These are phyloP conservation scores for Aspergillus novofumigatus DNA, from an alignment of 2,329 filamentous ascomycete genomes.

Conservation along the genomic window DNA sequence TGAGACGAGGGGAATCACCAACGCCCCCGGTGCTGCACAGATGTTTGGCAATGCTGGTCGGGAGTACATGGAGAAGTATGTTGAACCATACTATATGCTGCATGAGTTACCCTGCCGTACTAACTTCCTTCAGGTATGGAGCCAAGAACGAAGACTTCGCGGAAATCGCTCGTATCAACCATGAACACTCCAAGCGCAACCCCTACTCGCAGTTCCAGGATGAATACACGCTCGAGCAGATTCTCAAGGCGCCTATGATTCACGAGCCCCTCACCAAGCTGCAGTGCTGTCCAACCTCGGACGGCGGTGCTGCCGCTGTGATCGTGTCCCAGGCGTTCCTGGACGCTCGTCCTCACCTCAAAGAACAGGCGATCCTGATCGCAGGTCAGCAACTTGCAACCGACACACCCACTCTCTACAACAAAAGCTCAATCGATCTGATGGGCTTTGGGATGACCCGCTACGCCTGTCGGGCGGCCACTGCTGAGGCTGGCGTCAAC, in stretches of 20 bases:
- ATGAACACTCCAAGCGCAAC: constrained; percentile 85
- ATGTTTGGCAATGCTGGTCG: constrained; percentile 91
- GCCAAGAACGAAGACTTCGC: constrained; percentile 83
- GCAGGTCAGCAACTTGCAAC: constrained; percentile 87
- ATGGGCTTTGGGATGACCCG: constrained; percentile 84
- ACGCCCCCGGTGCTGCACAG: constrained; percentile 81
- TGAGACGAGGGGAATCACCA: constrained; percentile 73
- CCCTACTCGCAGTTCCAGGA: constrained; percentile 97
- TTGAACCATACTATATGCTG: constrained; percentile 1
- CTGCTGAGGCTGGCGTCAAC: constrained; percentile 62
- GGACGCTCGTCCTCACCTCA: constrained; percentile 75
- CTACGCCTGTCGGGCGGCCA: constrained; percentile 64
- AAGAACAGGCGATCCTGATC: constrained; percentile 77
- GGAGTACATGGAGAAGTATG: constrained; percentile 91
- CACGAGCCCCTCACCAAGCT: constrained; percentile 88
- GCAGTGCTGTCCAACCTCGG: constrained; percentile 97
- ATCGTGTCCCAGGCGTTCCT: constrained; percentile 87
- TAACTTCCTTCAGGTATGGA: constrained; percentile 58
- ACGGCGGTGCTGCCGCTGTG: constrained; percentile 83
- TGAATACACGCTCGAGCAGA: constrained; percentile 81
- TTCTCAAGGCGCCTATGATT: constrained; percentile 72
- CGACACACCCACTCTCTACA: constrained; percentile 76
- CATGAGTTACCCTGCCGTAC: neutral
- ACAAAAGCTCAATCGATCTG: constrained; percentile 74
- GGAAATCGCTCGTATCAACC: constrained; percentile 90